A percentile compares a stretch with the other conserved stretches of the same genome.
Conservation (phyloP, 331 rosid species). For the Arachis monticola region DNA sequence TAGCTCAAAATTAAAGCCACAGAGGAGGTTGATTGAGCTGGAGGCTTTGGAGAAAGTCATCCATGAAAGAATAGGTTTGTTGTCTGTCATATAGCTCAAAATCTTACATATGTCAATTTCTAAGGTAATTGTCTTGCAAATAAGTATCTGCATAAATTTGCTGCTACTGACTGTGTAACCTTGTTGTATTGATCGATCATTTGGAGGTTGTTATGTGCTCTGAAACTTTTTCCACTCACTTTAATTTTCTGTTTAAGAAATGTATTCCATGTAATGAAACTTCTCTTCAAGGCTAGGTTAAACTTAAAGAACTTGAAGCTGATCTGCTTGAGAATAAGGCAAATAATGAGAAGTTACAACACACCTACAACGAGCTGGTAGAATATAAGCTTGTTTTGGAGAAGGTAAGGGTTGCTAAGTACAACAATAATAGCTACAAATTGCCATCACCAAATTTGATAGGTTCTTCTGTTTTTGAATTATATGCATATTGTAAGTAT, state of each 20-base stretch:
- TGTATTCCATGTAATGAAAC: slow-evolving; percentile 8
- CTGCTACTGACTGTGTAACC: too few species aligned
- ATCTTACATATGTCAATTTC: too few species aligned
- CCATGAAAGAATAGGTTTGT: too few species aligned
- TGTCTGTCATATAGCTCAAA: too few species aligned
- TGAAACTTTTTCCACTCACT: background rate
- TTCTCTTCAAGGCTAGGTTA: slow-evolving; percentile 51
- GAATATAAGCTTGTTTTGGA: slow-evolving; percentile 80
- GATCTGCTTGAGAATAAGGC: slow-evolving; percentile 68
- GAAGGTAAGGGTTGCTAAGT: slow-evolving; percentile 54
- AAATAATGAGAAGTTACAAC: slow-evolving; percentile 74
- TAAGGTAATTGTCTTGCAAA: too few species aligned
- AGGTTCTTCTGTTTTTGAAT: slow-evolving; percentile 17
- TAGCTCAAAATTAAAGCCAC: too few species aligned
- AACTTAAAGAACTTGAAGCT: slow-evolving; percentile 74
- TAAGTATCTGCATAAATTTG: too few species aligned
- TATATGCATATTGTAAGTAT: background rate
- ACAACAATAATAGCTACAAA: slow-evolving; percentile 8
- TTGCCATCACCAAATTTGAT: slow-evolving; percentile 24
- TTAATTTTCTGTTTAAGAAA: slow-evolving; percentile 4
- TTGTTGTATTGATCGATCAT: background rate
- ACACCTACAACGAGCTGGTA: slow-evolving; percentile 59
- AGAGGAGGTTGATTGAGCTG: too few species aligned
- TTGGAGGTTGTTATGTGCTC: slow-evolving; percentile 65
- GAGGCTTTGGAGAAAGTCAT: too few species aligned